Percentiles rank a stretch among this genome's conserved stretches.
phyloP scores from a whole-genome alignment of 1,139 yeast species.

The Geotrichum fermentans region DNA sequence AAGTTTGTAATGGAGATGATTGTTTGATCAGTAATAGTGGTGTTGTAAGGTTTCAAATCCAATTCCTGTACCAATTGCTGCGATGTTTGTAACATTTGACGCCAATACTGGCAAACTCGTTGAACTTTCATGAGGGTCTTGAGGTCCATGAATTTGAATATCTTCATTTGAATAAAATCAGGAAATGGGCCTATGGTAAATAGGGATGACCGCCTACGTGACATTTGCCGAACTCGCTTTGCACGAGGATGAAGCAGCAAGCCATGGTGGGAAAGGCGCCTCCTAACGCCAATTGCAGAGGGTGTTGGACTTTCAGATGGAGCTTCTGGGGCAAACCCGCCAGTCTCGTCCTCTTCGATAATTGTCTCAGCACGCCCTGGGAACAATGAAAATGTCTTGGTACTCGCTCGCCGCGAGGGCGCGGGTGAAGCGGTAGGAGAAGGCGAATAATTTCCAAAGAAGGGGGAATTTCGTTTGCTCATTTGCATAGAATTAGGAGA shows the following conservation, averaged over 20 bases:
- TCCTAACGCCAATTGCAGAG: constrained; percentile 1
- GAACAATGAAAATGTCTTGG: constrained; percentile 3
- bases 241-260: constrained; percentile 23
- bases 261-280: constrained; percentile 10
- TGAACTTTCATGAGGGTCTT: constrained; percentile 56
- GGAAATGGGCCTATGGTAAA: constrained; percentile 55
- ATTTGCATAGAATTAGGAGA: no score
- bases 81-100: constrained; percentile 57
- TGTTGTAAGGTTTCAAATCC: constrained; percentile 59
- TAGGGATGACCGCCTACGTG: constrained; percentile 54
- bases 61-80: constrained; percentile 48
- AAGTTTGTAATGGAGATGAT: constrained; percentile 58
- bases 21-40: constrained; percentile 53
- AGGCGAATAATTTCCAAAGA: no score
- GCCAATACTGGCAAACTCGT: constrained; percentile 58
- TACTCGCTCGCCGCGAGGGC: not conserved
- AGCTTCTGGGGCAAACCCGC: constrained; percentile 2
- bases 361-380: constrained; percentile 10
- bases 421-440: no score
- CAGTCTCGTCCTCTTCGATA: constrained; percentile 15
- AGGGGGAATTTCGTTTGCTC: no score
- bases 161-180: constrained; percentile 50
- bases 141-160: constrained; percentile 50
- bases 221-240: constrained; percentile 33
- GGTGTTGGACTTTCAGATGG: constrained; percentile 2